Conservation (phyloP, 306 rosid species). For the Inga oerstediana region DNA sequence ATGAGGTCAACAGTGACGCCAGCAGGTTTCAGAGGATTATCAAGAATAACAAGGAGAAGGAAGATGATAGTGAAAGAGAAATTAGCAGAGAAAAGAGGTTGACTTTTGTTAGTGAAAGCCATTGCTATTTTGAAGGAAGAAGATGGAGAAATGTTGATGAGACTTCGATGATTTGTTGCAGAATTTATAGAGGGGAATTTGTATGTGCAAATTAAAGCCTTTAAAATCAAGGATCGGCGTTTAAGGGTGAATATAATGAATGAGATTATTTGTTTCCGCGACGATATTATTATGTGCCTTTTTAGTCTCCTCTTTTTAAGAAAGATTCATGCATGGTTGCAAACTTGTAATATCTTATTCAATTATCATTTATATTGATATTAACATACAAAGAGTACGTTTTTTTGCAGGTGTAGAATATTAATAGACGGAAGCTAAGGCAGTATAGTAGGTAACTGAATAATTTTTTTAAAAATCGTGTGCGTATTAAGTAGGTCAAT, state of each 20-base stretch:
- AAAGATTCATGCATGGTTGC: neutral
- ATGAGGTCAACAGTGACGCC: slow-evolving; percentile 43
- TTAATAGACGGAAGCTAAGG: neutral
- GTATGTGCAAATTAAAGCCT: neutral
- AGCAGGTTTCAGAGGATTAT: neutral
- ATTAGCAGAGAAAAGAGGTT: neutral
- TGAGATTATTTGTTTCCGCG: neutral
- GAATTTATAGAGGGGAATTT: slow-evolving; percentile 1
- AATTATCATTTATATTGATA: too few species aligned
- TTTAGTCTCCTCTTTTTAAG: neutral
- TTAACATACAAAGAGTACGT: neutral
- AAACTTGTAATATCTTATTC: neutral
- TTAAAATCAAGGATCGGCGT: neutral
- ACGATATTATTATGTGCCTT: neutral
- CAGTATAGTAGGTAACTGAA: neutral
- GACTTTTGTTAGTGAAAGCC: neutral
- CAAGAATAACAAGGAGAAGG: neutral
- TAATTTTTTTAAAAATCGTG: neutral
- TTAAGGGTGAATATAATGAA: neutral
- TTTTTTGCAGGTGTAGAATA: neutral
- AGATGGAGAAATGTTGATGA: neutral
- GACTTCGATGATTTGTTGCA: neutral
- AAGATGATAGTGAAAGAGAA: neutral
- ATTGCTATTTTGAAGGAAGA: neutral
- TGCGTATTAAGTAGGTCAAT: neutral